Base-by-base conservation (phyloP, 2,329 filamentous ascomycete genomes). In the Microsporum audouinii region DNA sequence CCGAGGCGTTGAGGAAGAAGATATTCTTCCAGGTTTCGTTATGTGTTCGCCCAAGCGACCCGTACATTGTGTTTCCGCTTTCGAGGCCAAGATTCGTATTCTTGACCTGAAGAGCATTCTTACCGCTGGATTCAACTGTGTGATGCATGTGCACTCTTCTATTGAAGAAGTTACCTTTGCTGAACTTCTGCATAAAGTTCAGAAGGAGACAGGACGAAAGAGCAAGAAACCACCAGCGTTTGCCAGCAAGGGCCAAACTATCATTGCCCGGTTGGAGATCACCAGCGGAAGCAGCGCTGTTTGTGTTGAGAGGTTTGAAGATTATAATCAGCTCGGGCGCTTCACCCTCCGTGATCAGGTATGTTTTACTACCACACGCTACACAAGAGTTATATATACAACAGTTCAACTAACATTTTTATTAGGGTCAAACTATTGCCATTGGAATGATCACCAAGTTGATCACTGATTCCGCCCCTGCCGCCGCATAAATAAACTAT, bases 401-500 rank as follows among this genome's bases (percentile, higher is more conserved):
- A 14, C 31, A 34, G 3, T 38, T 3, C 29, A 58, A 43, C 51
- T 72, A 58, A 68, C 38, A 27, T 60, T 29, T 23, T 65, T 58
- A 67, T 72, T 71, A 97, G 86, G 94, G 94, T 69, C 92, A 97
- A 88, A 99, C 94, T 0, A 96, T 99, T 79, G 94, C 94, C 61
- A 99, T 99, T 78, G 94, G 94, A 71, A 99, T 99, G 84, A 95
- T 99, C 74, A 96, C 90, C 63, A 96, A 91, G 82, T 83, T 99
- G 63, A 84, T 88, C 67, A 78, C 76, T 2, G 76, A 80, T 56
- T 6, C 31, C 33, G 23, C 34, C 17, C 27, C 51, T 33, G 33
- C 55, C 55, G 33, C 17, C 23, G 49, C 49, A 12, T 53, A 53
- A 53, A 7, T 31, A 17, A 53, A 53, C 29, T 4, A 53, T 33